Evolutionary conservation across 2,329 filamentous ascomycete genomes (phyloP).

Genomic region (Bimuria novae-zelandiae): DNA sequence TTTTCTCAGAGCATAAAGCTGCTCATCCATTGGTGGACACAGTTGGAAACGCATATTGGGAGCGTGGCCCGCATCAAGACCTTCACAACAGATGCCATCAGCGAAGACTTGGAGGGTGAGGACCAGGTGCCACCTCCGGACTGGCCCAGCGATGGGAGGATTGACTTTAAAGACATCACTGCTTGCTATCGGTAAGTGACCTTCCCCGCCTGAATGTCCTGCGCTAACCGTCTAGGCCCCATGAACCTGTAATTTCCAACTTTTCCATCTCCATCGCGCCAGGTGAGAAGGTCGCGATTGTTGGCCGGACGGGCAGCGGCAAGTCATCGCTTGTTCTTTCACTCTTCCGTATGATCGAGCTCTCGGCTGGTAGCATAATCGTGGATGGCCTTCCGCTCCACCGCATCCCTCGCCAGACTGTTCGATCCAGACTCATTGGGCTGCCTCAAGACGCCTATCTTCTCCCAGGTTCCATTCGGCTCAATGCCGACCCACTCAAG

Average conservation of each 20-base stretch:
- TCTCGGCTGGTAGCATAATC: constrained; percentile 48
- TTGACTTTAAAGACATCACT: constrained; percentile 52
- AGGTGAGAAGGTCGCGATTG: constrained; percentile 57
- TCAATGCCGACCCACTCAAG: constrained; percentile 54
- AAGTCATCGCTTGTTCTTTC: constrained; percentile 57
- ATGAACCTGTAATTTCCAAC: constrained; percentile 49
- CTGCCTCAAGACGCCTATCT: constrained; percentile 60
- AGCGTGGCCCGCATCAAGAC: constrained; percentile 60
- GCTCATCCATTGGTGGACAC: constrained; percentile 60
- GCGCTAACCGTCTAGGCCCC: too few relatives aligned
- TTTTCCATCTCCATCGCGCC: constrained; percentile 53
- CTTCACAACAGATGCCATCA: constrained; percentile 53
- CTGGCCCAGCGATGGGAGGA: constrained; percentile 51
- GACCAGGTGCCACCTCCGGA: constrained; percentile 43
- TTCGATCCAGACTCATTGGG: constrained; percentile 54
- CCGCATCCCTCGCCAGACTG: constrained; percentile 47
- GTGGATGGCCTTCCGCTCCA: constrained; percentile 56
- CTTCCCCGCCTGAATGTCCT: too few relatives aligned
- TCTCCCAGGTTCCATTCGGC: constrained; percentile 53
- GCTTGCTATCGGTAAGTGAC: constrained; percentile 54
- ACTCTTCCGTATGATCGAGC: constrained; percentile 56
- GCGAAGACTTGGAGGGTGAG: constrained; percentile 60
- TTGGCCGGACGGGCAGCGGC: constrained; percentile 60
- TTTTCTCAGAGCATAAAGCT: constrained; percentile 59
- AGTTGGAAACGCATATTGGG: constrained; percentile 62